Evolutionary conservation across 108 stramenopile species (phyloP), one percentile per base, ranked within the genome.

Genomic region (Cyclotella atomus): DNA sequence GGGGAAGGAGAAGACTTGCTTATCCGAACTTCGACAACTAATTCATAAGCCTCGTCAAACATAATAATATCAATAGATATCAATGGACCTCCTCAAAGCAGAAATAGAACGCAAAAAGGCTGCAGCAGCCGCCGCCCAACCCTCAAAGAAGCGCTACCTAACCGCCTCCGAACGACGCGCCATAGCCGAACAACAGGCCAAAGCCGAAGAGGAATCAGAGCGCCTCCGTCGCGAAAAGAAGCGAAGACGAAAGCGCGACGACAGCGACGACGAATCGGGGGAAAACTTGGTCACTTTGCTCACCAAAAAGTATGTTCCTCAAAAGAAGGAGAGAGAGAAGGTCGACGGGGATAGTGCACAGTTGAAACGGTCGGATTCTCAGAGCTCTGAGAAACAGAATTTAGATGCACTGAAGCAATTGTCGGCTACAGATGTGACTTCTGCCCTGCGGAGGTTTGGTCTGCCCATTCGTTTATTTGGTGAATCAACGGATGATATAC

Each of bases 381-480:
- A 20, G 30, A 14, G 4, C 34, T 25, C 57, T n/a, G 75, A 61
- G 16, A 56, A 73, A 9, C 16, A 66, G 10, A 59, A 69, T 24
- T 29, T 28, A 14, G 59, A 70, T 29, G 21, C 45, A 19, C 34
- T 76, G 17, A 21, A 46, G 23, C 27, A 50, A 14, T 35, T 73
- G 19, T 30, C 79, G 1, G 23, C 47, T n/a, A 47, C 55, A 0
- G 73, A 79, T 25, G 65, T 91, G 12, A 79, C 88, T 15, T 36
- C 16, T 30, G 65, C 79, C 38, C 64, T 94, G 4, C 87, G 93
- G 36, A 29, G 65, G 27, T 81, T 90, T 35, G 90, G 90, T 8
- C 67, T 94, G 23, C 86, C 89, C 41, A 72, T 94, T 43, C 86
- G 87, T 19, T 82, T 88, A 16, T 94, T 94, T 82, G 93, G 93